Percentiles rank a stretch among this genome's conserved stretches.
Conservation (phyloP, 2,329 filamentous ascomycete genomes). For the Scedosporium dehoogii region DNA sequence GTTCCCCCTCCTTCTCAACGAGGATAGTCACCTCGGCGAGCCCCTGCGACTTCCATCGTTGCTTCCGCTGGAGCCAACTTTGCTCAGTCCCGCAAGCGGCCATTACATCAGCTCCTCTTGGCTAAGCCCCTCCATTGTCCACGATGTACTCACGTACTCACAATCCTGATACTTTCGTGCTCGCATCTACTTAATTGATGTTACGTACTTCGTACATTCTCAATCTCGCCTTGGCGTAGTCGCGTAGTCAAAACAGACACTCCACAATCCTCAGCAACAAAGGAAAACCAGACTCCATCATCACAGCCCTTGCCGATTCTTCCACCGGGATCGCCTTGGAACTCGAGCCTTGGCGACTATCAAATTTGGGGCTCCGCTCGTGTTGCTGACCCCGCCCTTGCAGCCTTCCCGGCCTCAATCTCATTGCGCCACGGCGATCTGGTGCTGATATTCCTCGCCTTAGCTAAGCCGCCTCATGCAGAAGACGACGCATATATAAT, state of each 20-base stretch:
- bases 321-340: neutral
- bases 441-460: neutral
- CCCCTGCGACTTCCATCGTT: neutral
- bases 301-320: neutral
- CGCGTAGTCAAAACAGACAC: neutral
- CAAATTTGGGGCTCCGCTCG: neutral
- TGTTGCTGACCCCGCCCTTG: neutral
- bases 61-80: neutral
- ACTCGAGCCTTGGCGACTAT: neutral
- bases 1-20: too few relatives aligned
- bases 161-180: too few relatives aligned
- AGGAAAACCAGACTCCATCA: neutral
- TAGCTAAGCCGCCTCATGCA: neutral
- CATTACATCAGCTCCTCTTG: neutral
- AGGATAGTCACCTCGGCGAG: too few relatives aligned
- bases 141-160: neutral
- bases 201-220: neutral
- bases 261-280: neutral
- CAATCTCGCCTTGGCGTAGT: neutral
- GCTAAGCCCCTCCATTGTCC: neutral
- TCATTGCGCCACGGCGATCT: neutral
- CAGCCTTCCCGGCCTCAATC: neutral
- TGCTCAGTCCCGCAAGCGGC: constrained; percentile 1
- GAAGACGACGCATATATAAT: neutral
- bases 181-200: neutral